These are phyloP conservation scores for Candida suzukii DNA, from an alignment of 805 yeast genomes.

Conservation along the genomic window DNA sequence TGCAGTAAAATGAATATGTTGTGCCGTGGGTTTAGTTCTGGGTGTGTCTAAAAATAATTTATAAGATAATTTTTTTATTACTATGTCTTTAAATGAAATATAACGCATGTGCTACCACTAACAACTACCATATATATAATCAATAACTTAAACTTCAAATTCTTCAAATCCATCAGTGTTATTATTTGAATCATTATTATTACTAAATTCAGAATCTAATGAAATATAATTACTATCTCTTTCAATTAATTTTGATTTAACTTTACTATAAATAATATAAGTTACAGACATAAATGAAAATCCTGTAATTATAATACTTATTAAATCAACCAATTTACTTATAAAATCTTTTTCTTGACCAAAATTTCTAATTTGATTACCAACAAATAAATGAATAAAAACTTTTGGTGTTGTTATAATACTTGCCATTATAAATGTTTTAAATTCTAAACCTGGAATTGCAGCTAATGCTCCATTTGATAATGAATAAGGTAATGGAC, in stretches of 20 bases:
- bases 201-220: background rate
- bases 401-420: conserved; percentile 75
- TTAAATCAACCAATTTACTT: conserved; percentile 52
- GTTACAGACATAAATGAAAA: conserved; percentile 53
- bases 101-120: too few species aligned
- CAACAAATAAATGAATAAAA: conserved; percentile 69
- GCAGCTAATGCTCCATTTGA: conserved; percentile 91
- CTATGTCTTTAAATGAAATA: too few species aligned
- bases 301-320: conserved; percentile 53
- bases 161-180: background rate
- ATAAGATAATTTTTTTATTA: too few species aligned
- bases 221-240: background rate
- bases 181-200: too few species aligned
- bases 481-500: conserved; percentile 90
- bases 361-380: conserved; percentile 62
- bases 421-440: conserved; percentile 65
- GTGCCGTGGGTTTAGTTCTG: too few species aligned
- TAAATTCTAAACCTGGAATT: conserved; percentile 63
- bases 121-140: too few species aligned
- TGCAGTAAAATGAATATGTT: too few species aligned
- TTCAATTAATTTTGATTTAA: conserved; percentile 28
- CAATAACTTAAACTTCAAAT: background rate
- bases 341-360: conserved; percentile 48
- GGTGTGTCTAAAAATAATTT: too few species aligned
- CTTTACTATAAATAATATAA: conserved; percentile 55